Base-by-base conservation (phyloP, 2,329 filamentous ascomycete species). In the Colletotrichum phormii region DNA sequence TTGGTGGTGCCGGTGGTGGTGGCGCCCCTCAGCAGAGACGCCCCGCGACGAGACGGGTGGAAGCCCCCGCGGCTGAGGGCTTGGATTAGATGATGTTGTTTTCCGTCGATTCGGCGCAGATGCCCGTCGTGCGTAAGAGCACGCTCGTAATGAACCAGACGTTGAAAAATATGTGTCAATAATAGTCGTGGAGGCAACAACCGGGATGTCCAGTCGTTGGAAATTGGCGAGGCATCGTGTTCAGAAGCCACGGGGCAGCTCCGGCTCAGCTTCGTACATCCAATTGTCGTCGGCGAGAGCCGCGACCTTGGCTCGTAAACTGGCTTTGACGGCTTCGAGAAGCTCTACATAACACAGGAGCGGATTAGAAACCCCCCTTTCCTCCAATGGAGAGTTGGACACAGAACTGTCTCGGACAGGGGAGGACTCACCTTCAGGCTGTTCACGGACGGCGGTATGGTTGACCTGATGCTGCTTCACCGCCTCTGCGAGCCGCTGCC, bases 211-310 rank as follows among this genome's bases (percentile, higher is more conserved):
- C 55, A 57, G 55, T 72, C 66, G 64, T 26, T 29, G 18, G 64
- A 55, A 57, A 55, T 61, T 49, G 57, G 61, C 46, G 35, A 24
- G 31, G 55, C 37, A 58, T 71, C 51, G 63, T 61, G 55, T 73
- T 82, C 75, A 84, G 73, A 81, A 79, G 51, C 77, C 78, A 51
- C 84, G 84, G 54, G 82, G 81, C 73, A 86, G 84, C 66, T 89
- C 87, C 24, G 71, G 60, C 77, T 94, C 93, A 2, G 89, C 86
- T 80, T 95, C 94, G 82, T 93, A 97, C 92, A 97, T 97, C 95
- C 95, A 98, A 77, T 92, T 93, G 78, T 98, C 95, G 63, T 97
- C 93, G 26, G 93, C 89, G 62, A 97, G 83, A 15, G 92, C 90
- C 18, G 90, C 89, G 2, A 95, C 92, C 80, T 95, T 94, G 71